Base-by-base conservation (phyloP, 495 filamentous ascomycete genomes). In the Neurospora sp. region DNA sequence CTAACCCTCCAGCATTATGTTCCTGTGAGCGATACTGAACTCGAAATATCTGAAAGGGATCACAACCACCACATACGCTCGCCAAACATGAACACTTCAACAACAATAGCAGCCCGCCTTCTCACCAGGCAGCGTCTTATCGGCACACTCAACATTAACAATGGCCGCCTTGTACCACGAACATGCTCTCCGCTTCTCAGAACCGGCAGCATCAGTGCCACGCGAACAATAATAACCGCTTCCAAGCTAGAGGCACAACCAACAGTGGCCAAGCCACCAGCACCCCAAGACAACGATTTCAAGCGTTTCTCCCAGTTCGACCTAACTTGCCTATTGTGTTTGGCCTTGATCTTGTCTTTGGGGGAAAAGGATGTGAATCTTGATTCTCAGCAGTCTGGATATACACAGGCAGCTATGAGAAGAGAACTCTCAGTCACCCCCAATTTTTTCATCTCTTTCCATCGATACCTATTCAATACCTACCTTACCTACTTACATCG, bases 291-390 rank as follows among this genome's bases (percentile, higher is more conserved):
- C 40, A 8, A 27, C 1, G 61, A 37, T 46, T 69, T 74, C n/a
- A 79, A 78, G 70, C 72, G 74, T 41, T 75, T 82, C 5, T 76
- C 74, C 8, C 78, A 80, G 76, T 90, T 90, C 70, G 84, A 88
- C 68, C 83, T 92, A 4, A 78, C 14, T 39, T 39, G 4, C 39
- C 9, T 39, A 39, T 39, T 39, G 39, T 39, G 3, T 39, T 39
- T 39, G 39, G 10, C 1, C 39, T 39, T 39, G 39, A 39, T 39
- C 39, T 39, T 39, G 9, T 39, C 39, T 10, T 39, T 39, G 39
- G 39, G 9, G 39, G 10, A 39, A 10, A 37, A 37, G 39, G 39
- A 39, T 39, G 39, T 39, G 9, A 39, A 39, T 11, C 10, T 11
- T 40, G 14, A 16, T 42, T 44, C 41, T 44, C 41, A 18, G 16